A percentile compares a stretch with the other conserved stretches of the same genome.
Evolutionary conservation across 768 basidiomycete species (phyloP).

Genomic region (Xerocomellus intermedius): DNA sequence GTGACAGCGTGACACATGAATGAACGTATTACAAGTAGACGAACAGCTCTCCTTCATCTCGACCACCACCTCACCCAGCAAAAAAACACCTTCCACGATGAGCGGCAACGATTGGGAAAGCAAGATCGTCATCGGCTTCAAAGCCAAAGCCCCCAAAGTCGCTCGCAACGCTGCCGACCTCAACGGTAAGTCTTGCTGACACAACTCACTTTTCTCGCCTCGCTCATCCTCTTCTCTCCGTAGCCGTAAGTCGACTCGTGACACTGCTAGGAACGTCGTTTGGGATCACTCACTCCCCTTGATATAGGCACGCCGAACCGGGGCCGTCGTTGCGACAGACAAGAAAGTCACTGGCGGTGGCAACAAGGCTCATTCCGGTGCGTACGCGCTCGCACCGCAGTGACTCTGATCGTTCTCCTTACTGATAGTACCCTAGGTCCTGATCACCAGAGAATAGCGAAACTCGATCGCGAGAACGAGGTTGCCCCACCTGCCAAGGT

Average conservation of each 20-base stretch:
- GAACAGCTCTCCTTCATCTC: not conserved
- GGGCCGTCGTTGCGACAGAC: slow-evolving; percentile 78
- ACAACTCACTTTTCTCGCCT: not conserved
- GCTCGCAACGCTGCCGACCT: slow-evolving; percentile 59
- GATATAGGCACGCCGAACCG: slow-evolving; percentile 66
- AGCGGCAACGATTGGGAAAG: slow-evolving; percentile 70
- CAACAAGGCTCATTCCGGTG: slow-evolving; percentile 80
- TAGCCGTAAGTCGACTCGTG: slow-evolving; percentile 50
- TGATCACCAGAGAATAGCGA: slow-evolving; percentile 91
- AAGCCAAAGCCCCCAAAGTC: slow-evolving; percentile 60
- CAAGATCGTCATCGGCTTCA: slow-evolving; percentile 71
- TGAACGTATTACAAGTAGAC: not conserved
- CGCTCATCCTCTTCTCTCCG: slow-evolving; percentile 16
- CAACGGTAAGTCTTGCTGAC: slow-evolving; percentile 38
- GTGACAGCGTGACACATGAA: slow-evolving; percentile 6
- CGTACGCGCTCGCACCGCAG: slow-evolving; percentile 11
- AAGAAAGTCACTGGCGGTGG: slow-evolving; percentile 67
- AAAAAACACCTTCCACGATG: slow-evolving; percentile 15
- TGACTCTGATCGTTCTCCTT: not conserved
- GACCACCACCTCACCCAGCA: slow-evolving; percentile 14
- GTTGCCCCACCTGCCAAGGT: slow-evolving; percentile 90
- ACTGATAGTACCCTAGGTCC: slow-evolving; percentile 52
- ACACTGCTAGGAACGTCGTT: not conserved
- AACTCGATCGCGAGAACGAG: slow-evolving; percentile 93
- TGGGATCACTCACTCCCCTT: slow-evolving; percentile 8